Evolutionary conservation across 305 asterid genomes (phyloP).

Genomic region (Fraxinus baroniana): DNA sequence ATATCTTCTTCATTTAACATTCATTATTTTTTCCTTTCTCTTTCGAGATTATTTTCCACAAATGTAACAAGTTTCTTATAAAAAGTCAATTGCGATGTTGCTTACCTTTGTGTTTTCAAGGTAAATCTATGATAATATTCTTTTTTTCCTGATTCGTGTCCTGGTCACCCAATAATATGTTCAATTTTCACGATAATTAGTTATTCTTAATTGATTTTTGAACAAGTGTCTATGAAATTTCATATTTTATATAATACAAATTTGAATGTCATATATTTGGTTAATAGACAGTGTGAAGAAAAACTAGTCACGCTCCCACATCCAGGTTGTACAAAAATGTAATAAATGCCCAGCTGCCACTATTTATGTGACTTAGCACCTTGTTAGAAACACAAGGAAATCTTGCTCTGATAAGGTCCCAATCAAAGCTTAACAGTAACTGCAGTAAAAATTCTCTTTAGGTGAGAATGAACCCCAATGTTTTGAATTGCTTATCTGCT

Average conservation of each 20-base stretch:
- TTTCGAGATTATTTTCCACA: background rate
- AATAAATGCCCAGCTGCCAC: background rate
- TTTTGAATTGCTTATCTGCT: background rate
- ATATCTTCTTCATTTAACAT: conserved; percentile 2
- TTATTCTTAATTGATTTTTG: background rate
- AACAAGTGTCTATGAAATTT: background rate
- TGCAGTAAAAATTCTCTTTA: background rate
- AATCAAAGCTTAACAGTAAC: background rate
- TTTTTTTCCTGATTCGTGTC: background rate
- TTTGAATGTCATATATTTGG: background rate
- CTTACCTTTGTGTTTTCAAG: background rate
- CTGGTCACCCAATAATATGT: too few relatives aligned
- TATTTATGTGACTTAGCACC: background rate
- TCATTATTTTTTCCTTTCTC: background rate
- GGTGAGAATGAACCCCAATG: background rate
- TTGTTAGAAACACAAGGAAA: background rate
- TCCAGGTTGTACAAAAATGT: background rate
- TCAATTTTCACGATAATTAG: background rate
- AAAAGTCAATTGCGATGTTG: background rate
- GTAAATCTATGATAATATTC: background rate
- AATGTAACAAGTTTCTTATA: background rate
- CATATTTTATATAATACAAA: background rate
- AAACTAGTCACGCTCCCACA: background rate
- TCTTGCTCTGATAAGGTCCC: background rate
- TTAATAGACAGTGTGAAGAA: background rate